A percentile compares a stretch with the other conserved stretches of the same genome.
phyloP scores from a whole-genome alignment of 139 green algal genomes.

The Coelastrella sp. region DNA sequence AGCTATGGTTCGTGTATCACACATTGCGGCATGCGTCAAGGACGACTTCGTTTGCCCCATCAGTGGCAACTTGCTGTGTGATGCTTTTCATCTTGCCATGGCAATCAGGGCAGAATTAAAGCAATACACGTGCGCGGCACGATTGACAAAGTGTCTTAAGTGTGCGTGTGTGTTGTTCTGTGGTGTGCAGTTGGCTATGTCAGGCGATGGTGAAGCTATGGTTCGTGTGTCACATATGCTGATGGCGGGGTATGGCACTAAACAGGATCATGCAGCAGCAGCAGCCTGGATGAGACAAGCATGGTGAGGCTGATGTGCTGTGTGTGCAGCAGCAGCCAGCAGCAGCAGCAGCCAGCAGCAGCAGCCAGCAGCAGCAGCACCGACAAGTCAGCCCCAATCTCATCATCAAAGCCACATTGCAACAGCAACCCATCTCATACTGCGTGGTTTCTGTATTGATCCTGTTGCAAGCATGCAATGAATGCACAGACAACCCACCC shows the following conservation, averaged over 20 bases:
- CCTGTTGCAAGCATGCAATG: background rate
- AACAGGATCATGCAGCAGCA: constrained; percentile 38
- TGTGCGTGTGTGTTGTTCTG: background rate
- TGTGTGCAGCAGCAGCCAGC: background rate
- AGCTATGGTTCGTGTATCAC: constrained; percentile 48
- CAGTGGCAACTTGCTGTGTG: no score
- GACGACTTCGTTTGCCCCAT: no score
- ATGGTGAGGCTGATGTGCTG: constrained; percentile 45
- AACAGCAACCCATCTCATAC: no score
- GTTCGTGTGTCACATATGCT: constrained; percentile 57
- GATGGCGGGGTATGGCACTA: constrained; percentile 50
- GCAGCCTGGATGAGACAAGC: constrained; percentile 52
- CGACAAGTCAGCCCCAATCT: background rate
- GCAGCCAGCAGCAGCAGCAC: background rate
- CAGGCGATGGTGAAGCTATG: constrained; percentile 49
- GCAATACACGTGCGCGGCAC: no score
- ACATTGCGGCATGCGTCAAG: constrained; percentile 26
- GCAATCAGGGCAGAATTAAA: no score
- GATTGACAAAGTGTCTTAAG: no score
- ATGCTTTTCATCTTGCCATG: no score
- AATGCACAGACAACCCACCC: no score
- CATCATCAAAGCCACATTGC: no score
- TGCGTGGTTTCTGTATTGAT: no score
- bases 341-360: background rate
- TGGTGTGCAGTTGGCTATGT: constrained; percentile 43